Evolutionary conservation across 345 rosid species (phyloP).

Genomic region (Carallia brachiata): DNA sequence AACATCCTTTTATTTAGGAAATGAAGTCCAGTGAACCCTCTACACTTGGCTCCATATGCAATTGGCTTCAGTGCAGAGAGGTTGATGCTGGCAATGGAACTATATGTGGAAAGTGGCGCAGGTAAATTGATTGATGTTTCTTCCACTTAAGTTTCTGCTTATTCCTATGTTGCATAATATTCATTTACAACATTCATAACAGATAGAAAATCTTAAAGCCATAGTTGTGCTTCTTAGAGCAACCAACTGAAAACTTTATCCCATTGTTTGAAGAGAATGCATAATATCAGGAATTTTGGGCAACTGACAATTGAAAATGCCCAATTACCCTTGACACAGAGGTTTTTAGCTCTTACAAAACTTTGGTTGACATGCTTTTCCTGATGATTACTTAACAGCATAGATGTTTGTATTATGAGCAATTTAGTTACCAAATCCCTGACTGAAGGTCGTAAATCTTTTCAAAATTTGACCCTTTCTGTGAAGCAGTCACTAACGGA

Average conservation of each 20-base stretch:
- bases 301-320: neutral
- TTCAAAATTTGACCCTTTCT: no score
- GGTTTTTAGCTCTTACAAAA: neutral
- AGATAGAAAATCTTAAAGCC: no score
- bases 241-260: neutral
- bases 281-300: neutral
- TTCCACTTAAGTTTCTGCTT: conserved; percentile 11
- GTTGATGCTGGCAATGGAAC: conserved; percentile 43
- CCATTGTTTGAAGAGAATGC: neutral
- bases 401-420: no score
- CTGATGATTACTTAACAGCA: neutral
- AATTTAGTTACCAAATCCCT: no score
- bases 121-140: conserved; percentile 43
- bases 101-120: conserved; percentile 97
- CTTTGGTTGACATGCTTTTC: neutral
- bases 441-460: no score
- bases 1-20: conserved; percentile 39
- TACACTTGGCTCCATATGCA: conserved; percentile 47
- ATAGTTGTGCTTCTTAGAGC: conserved; percentile 1
- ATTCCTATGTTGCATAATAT: neutral
- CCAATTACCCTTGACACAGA: neutral
- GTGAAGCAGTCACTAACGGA: no score
- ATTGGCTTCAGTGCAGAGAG: conserved; percentile 90
- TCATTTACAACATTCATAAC: neutral
- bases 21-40: conserved; percentile 28